Evolutionary conservation across 805 yeast species (phyloP).

Genomic region (Maudiozyma bulderi): DNA sequence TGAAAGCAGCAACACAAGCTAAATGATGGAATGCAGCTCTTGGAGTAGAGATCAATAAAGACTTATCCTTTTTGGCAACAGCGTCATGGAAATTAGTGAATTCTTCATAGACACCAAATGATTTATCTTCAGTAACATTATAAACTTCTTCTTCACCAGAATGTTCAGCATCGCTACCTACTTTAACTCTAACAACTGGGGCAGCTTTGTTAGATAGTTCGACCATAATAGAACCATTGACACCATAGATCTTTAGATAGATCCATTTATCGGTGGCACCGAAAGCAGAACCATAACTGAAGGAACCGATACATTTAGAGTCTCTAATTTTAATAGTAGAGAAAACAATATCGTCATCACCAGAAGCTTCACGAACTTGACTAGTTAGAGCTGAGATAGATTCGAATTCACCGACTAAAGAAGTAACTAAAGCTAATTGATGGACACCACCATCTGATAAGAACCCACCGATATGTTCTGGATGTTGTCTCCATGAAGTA

Average conservation of each 20-base stretch:
- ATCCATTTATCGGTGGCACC: constrained; percentile 71
- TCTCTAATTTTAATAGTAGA: constrained; percentile 57
- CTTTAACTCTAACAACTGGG: constrained; percentile 30
- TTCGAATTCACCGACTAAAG: constrained; percentile 64
- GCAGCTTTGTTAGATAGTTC: constrained; percentile 45
- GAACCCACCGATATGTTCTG: constrained; percentile 89
- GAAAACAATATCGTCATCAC: constrained; percentile 72
- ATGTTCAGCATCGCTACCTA: constrained; percentile 21
- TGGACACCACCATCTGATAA: constrained; percentile 95
- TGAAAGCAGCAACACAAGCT: constrained; percentile 79
- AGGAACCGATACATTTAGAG: constrained; percentile 62
- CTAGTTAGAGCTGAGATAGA: constrained; percentile 66
- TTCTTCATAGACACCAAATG: constrained; percentile 51
- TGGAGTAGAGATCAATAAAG: constrained; percentile 50
- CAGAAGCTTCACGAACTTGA: constrained; percentile 69
- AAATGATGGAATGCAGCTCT: constrained; percentile 83
- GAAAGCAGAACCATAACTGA: constrained; percentile 77
- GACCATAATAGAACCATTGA: constrained; percentile 61
- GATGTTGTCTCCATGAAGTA: constrained; percentile 82
- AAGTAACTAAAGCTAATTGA: constrained; percentile 80
- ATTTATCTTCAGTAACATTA: constrained; percentile 32
- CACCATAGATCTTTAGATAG: constrained; percentile 65
- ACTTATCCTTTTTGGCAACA: constrained; percentile 53
- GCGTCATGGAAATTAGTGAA: constrained; percentile 50
- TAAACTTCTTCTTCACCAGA: constrained; percentile 25